Percentiles rank a stretch among this genome's conserved stretches.
These are phyloP conservation scores for Trichoderma endophyticum DNA, from an alignment of 2,329 filamentous ascomycete genomes.

Conservation along the genomic window DNA sequence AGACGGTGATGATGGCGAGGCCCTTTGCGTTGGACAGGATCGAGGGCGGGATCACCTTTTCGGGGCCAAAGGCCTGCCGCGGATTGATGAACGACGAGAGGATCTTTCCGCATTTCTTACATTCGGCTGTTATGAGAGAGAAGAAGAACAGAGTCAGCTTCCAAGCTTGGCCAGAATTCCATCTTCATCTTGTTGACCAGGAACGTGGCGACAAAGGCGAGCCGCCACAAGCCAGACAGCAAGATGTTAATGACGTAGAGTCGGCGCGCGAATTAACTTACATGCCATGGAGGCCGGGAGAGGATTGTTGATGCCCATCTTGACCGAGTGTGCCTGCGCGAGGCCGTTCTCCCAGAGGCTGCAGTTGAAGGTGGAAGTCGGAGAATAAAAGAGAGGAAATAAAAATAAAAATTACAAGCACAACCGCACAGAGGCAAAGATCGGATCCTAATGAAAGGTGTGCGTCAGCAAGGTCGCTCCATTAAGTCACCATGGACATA, in stretches of 20 bases:
- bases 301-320: slow-evolving; percentile 59
- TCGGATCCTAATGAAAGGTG: slow-evolving; percentile 1
- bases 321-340: slow-evolving; percentile 1
- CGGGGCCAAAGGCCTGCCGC: slow-evolving; percentile 86
- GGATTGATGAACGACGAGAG: slow-evolving; percentile 93
- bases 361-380: neutral
- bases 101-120: slow-evolving; percentile 95
- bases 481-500: neutral
- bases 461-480: slow-evolving; percentile 10
- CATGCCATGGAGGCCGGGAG: slow-evolving; percentile 65
- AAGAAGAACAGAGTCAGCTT: slow-evolving; percentile 10
- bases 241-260: slow-evolving; percentile 7
- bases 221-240: neutral
- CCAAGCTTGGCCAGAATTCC: neutral
- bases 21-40: slow-evolving; percentile 91
- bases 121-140: slow-evolving; percentile 68
- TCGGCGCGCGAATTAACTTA: slow-evolving; percentile 41
- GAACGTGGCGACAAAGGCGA: slow-evolving; percentile 11
- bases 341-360: neutral
- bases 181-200: neutral
- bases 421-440: neutral
- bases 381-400: neutral
- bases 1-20: slow-evolving; percentile 79
- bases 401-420: neutral
- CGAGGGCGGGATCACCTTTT: slow-evolving; percentile 92